Percentiles rank a stretch among this genome's conserved stretches.
These are phyloP conservation scores for Acanthamoeba culbertsoni DNA, from an alignment of 208 protist genomes.

Conservation along the genomic window DNA sequence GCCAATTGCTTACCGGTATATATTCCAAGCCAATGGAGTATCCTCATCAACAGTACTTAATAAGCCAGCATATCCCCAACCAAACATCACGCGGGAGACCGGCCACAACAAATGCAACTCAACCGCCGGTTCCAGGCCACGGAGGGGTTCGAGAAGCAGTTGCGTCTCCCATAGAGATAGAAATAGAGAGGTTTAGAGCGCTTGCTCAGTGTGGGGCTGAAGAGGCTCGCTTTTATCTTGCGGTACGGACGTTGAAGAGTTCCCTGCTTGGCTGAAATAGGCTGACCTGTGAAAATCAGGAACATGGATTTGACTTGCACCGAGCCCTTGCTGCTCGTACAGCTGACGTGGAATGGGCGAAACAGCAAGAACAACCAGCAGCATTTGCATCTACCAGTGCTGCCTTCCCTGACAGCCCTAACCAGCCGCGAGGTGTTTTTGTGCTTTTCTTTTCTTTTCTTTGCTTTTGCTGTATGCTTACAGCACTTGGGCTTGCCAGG, in stretches of 20 bases:
- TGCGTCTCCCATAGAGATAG: neutral
- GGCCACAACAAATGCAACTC: neutral
- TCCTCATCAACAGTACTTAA: constrained; percentile 12
- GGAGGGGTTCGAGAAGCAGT: neutral
- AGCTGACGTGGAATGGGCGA: neutral
- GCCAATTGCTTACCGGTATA: too few relatives aligned
- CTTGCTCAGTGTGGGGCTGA: neutral
- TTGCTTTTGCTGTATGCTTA: too few relatives aligned
- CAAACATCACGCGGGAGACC: neutral
- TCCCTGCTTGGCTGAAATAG: neutral
- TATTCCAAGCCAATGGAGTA: too few relatives aligned
- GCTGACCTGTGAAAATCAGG: neutral
- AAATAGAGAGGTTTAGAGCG: neutral
- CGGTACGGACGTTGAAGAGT: neutral
- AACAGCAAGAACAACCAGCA: neutral
- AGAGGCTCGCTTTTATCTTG: neutral
- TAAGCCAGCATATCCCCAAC: neutral
- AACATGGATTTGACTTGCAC: neutral
- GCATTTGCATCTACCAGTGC: neutral
- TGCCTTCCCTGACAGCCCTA: neutral
- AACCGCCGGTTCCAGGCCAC: neutral
- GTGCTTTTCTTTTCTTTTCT: too few relatives aligned
- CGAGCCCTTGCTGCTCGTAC: neutral
- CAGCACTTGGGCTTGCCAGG: too few relatives aligned
- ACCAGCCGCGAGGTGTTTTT: too few relatives aligned